These are phyloP conservation scores for Aspergillus asperescens DNA, from an alignment of 495 filamentous ascomycete species.

Conservation along the genomic window DNA sequence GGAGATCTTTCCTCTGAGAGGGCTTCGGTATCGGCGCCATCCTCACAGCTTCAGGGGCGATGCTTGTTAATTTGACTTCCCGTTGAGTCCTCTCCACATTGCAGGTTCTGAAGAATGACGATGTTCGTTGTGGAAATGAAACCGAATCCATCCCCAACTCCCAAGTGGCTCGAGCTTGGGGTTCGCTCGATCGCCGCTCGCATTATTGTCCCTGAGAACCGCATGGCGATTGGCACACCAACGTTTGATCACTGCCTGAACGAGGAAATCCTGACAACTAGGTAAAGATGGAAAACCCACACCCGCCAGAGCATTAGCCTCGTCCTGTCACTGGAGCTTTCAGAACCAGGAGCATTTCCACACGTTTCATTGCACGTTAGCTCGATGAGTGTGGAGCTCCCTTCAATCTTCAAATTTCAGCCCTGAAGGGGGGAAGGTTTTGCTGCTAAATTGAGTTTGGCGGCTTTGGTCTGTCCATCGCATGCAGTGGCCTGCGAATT, in stretches of 20 bases:
- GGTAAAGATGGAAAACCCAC: conserved; percentile 15
- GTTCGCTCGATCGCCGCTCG: conserved; percentile 13
- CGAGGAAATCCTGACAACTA: conserved; percentile 15
- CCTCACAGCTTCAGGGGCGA: conserved; percentile 7
- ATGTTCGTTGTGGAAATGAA: conserved; percentile 14
- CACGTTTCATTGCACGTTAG: conserved; percentile 11
- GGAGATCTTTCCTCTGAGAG: conserved; percentile 13
- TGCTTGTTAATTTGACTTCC: conserved; percentile 3
- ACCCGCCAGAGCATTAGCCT: conserved; percentile 13
- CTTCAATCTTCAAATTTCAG: neutral
- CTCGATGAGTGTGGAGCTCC: neutral
- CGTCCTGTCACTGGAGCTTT: conserved; percentile 7
- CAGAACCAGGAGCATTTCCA: conserved; percentile 5
- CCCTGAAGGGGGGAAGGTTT: neutral
- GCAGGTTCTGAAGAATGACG: conserved; percentile 10
- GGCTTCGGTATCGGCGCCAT: neutral
- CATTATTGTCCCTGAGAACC: conserved; percentile 12
- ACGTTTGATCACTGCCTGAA: conserved; percentile 24
- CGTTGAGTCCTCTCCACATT: conserved; percentile 8
- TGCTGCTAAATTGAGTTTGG: conserved; percentile 3
- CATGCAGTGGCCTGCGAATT: conserved; percentile 6
- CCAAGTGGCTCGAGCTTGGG: conserved; percentile 13
- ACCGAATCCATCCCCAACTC: conserved; percentile 1
- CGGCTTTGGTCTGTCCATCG: conserved; percentile 7
- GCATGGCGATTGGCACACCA: conserved; percentile 16